phyloP scores from a whole-genome alignment of 2,329 filamentous ascomycete genomes.

The Lojkania enalia region DNA sequence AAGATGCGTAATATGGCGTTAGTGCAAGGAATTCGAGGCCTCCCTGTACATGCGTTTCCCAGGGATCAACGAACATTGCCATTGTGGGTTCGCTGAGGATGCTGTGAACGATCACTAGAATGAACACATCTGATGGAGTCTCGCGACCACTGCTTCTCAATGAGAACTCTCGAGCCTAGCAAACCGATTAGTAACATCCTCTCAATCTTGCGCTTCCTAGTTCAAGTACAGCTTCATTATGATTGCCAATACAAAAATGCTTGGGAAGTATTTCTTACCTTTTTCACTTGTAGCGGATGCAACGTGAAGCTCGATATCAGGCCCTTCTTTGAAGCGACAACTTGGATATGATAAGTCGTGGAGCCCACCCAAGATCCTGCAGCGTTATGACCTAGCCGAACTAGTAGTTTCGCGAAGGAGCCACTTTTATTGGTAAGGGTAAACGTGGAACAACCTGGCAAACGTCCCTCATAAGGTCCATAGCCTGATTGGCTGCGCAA shows the following conservation, averaged over 20 bases:
- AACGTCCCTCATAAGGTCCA: background rate
- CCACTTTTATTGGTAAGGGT: background rate
- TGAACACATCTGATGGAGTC: background rate
- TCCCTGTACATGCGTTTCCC: conserved; percentile 3
- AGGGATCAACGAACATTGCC: conserved; percentile 4
- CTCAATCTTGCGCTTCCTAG: too few species aligned
- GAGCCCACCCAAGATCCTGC: background rate
- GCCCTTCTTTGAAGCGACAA: background rate
- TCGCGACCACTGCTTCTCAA: background rate
- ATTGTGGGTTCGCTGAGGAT: background rate
- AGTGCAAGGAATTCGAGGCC: background rate
- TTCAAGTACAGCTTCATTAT: too few species aligned
- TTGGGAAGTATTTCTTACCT: background rate
- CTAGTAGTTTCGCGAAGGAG: background rate
- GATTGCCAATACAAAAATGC: too few species aligned
- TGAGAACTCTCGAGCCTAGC: background rate
- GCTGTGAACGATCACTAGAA: background rate
- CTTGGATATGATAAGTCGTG: background rate
- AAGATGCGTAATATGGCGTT: background rate
- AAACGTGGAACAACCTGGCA: background rate
- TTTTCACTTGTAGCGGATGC: background rate
- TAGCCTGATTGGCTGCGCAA: background rate
- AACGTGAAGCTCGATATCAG: background rate
- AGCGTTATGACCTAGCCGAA: background rate
- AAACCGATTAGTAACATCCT: background rate